Conservation (phyloP, 202 grass and related monocot genomes). For the Carex arenaria region DNA sequence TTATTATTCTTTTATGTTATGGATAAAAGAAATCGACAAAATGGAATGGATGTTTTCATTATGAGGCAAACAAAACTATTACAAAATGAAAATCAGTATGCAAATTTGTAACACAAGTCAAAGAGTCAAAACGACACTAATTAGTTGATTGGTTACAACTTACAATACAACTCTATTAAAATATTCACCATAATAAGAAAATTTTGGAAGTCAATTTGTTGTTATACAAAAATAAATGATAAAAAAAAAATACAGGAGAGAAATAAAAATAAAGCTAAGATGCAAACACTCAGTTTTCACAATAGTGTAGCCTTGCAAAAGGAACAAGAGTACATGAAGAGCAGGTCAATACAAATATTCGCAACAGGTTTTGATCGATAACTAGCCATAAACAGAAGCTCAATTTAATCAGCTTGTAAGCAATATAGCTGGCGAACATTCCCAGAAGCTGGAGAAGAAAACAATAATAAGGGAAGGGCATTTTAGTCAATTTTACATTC, state of each 20-base stretch:
- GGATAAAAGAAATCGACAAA: background rate
- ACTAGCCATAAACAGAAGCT: slow-evolving; percentile 13
- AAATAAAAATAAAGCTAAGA: slow-evolving; percentile 18
- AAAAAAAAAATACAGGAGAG: slow-evolving; percentile 8
- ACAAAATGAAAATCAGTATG: background rate
- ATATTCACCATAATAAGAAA: slow-evolving; percentile 27
- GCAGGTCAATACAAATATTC: slow-evolving; percentile 23
- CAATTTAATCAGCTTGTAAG: slow-evolving; percentile 72
- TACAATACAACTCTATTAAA: slow-evolving; percentile 25
- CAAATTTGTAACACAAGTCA: background rate
- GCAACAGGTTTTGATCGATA: background rate
- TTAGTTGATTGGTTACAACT: slow-evolving; percentile 21
- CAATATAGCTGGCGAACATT: slow-evolving; percentile 99
- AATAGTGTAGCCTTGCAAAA: slow-evolving; percentile 14
- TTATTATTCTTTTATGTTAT: too few relatives aligned
- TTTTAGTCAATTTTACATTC: slow-evolving; percentile 1
- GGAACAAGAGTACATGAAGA: slow-evolving; percentile 8
- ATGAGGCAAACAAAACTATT: background rate
- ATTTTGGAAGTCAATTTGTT: slow-evolving; percentile 12
- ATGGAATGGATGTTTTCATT: background rate
- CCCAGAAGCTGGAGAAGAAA: slow-evolving; percentile 58
- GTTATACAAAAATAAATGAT: slow-evolving; percentile 22
- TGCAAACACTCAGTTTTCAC: slow-evolving; percentile 12
- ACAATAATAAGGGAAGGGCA: background rate
- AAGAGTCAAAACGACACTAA: background rate